Evolutionary conservation across 148 eudicot species (phyloP).

Genomic region (Selenicereus undatus): DNA sequence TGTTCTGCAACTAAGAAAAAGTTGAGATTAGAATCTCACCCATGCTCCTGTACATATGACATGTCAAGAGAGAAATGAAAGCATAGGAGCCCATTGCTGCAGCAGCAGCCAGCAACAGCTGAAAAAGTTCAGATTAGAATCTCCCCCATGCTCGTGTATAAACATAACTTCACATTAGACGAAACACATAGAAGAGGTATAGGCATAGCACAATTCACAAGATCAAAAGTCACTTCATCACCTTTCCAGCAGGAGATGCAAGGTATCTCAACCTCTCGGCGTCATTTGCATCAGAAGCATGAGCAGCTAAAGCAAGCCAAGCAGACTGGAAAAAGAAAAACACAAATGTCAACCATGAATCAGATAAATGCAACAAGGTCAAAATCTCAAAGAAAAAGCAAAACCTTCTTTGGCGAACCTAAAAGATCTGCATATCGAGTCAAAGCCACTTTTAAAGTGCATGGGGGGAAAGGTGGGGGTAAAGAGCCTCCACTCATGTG

Average conservation of each 20-base stretch:
- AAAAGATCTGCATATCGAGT: conserved; percentile 84
- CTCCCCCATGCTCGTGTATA: too few relatives aligned
- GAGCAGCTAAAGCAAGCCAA: conserved; percentile 86
- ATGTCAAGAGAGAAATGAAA: too few relatives aligned
- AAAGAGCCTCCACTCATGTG: conserved; percentile 56
- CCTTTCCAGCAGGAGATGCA: conserved; percentile 98
- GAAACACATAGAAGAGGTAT: background rate
- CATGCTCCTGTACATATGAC: too few relatives aligned
- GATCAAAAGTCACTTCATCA: conserved; percentile 17
- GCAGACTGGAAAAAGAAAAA: conserved; percentile 52
- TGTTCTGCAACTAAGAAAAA: too few relatives aligned
- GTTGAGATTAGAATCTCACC: too few relatives aligned
- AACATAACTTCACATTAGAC: too few relatives aligned
- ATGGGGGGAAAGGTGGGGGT: conserved; percentile 85
- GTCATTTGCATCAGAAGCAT: conserved; percentile 82
- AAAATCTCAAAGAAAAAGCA: background rate
- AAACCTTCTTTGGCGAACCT: conserved; percentile 83
- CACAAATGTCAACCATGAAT: background rate
- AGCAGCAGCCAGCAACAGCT: too few relatives aligned
- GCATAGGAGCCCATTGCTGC: too few relatives aligned
- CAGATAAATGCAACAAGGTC: conserved; percentile 4
- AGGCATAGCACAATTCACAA: background rate
- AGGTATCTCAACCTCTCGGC: conserved; percentile 79
- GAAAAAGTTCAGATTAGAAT: too few relatives aligned
- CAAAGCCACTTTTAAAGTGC: conserved; percentile 71